phyloP scores from a whole-genome alignment of 2,329 filamentous ascomycete genomes.

The Fusarium torulosum region DNA sequence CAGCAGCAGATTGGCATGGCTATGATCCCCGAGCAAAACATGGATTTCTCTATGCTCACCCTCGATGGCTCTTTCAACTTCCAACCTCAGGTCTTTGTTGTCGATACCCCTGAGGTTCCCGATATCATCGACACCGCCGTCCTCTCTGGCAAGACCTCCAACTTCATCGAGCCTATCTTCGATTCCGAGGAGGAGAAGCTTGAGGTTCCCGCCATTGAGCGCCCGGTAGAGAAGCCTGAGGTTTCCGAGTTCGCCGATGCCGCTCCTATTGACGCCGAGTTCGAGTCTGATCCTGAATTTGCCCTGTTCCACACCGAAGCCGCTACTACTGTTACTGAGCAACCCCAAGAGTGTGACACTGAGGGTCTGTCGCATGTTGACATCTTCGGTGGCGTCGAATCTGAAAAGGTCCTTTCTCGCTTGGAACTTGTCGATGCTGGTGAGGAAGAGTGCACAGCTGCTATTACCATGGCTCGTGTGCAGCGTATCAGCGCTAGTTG shows the following conservation, averaged over 20 bases:
- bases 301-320: slow-evolving; percentile 68
- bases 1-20: slow-evolving; percentile 83
- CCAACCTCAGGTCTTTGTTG: slow-evolving; percentile 79
- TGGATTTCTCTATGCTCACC: slow-evolving; percentile 80
- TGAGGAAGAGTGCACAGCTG: slow-evolving; percentile 61
- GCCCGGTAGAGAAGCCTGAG: slow-evolving; percentile 56
- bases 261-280: slow-evolving; percentile 63
- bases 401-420: slow-evolving; percentile 73
- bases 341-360: slow-evolving; percentile 57
- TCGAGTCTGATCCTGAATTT: slow-evolving; percentile 73
- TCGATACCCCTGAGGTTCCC: slow-evolving; percentile 78
- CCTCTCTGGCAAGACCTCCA: slow-evolving; percentile 78
- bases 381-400: slow-evolving; percentile 66
- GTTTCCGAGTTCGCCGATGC: slow-evolving; percentile 47
- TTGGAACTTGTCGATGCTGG: slow-evolving; percentile 74
- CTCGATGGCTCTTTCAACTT: slow-evolving; percentile 70
- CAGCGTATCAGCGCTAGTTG: slow-evolving; percentile 61
- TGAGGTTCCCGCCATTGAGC: slow-evolving; percentile 66
- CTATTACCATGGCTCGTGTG: slow-evolving; percentile 62
- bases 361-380: slow-evolving; percentile 57
- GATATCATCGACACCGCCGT: slow-evolving; percentile 68
- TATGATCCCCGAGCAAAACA: slow-evolving; percentile 82
- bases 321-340: slow-evolving; percentile 37
- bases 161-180: slow-evolving; percentile 62
- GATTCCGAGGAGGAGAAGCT: slow-evolving; percentile 66